Conservation (phyloP, 1,139 yeast species). For the Taphrina betulina region DNA sequence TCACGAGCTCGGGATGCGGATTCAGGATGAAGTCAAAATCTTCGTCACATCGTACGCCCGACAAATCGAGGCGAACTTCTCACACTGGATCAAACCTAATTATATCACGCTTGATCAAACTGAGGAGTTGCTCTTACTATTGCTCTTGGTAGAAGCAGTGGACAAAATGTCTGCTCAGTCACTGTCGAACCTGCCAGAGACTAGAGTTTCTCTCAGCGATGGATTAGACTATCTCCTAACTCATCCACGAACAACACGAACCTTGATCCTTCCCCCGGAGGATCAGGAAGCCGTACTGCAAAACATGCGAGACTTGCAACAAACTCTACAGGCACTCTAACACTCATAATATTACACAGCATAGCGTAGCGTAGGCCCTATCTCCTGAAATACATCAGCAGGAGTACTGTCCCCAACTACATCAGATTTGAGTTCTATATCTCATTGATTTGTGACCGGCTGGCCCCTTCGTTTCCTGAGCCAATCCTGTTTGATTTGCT, state of each 20-base stretch:
- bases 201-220: background rate
- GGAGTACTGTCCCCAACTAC: too few species aligned
- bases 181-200: background rate
- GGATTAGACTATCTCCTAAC: constrained; percentile 19
- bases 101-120: background rate
- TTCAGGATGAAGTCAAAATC: constrained; percentile 7
- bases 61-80: constrained; percentile 6
- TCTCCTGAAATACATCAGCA: too few species aligned
- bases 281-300: background rate
- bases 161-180: constrained; percentile 10
- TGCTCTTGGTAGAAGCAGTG: constrained; percentile 15
- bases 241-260: constrained; percentile 19
- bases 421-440: too few species aligned
- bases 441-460: too few species aligned
- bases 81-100: constrained; percentile 8
- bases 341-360: too few species aligned
- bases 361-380: too few species aligned
- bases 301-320: background rate
- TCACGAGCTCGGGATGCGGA: constrained; percentile 13
- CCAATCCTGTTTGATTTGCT: background rate
- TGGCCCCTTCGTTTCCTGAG: too few species aligned
- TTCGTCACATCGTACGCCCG: constrained; percentile 13
- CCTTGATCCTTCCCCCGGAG: background rate
- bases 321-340: too few species aligned
- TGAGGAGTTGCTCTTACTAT: constrained; percentile 4